A percentile compares a stretch with the other conserved stretches of the same genome.
phyloP scores from a whole-genome alignment of 2,329 filamentous ascomycete genomes.

The Esteya vermicola region DNA sequence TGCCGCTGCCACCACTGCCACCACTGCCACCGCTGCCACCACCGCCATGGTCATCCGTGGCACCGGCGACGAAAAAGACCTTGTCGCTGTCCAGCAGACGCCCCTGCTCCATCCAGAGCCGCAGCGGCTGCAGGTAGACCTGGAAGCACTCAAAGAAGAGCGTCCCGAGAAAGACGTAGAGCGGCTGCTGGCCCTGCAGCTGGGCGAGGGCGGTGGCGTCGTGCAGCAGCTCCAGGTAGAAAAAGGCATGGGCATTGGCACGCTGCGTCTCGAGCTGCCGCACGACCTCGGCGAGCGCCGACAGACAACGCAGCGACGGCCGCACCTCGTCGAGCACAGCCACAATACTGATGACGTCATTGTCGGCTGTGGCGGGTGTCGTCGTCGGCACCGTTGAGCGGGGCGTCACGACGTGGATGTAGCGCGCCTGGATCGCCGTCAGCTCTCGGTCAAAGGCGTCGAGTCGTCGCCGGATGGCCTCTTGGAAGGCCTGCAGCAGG shows the following conservation, averaged over 20 bases:
- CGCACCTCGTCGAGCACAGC: slow-evolving; percentile 44
- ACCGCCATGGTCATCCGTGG: too few relatives aligned
- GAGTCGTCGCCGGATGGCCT: slow-evolving; percentile 44
- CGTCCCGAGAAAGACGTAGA: slow-evolving; percentile 48
- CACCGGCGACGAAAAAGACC: slow-evolving; percentile 61
- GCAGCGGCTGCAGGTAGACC: slow-evolving; percentile 68
- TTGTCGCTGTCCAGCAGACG: slow-evolving; percentile 50
- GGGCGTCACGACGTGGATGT: slow-evolving; percentile 43
- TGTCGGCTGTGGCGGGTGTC: too few relatives aligned
- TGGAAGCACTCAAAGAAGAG: slow-evolving; percentile 73
- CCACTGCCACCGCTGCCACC: too few relatives aligned
- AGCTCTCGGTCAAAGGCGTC: slow-evolving; percentile 42
- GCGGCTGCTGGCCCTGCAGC: slow-evolving; percentile 45
- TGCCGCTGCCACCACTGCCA: too few relatives aligned
- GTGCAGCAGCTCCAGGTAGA: slow-evolving; percentile 67
- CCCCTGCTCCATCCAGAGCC: slow-evolving; percentile 73
- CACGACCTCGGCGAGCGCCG: slow-evolving; percentile 47
- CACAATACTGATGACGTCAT: slow-evolving; percentile 52
- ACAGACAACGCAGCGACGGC: slow-evolving; percentile 37
- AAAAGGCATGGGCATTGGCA: slow-evolving; percentile 44
- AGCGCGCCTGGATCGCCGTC: slow-evolving; percentile 43
- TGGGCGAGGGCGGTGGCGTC: slow-evolving; percentile 56
- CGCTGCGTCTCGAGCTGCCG: slow-evolving; percentile 35
- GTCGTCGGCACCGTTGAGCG: too few relatives aligned
- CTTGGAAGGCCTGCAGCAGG: slow-evolving; percentile 58